Conservation (phyloP, 345 rosid genomes). For the Boechera stricta region DNA sequence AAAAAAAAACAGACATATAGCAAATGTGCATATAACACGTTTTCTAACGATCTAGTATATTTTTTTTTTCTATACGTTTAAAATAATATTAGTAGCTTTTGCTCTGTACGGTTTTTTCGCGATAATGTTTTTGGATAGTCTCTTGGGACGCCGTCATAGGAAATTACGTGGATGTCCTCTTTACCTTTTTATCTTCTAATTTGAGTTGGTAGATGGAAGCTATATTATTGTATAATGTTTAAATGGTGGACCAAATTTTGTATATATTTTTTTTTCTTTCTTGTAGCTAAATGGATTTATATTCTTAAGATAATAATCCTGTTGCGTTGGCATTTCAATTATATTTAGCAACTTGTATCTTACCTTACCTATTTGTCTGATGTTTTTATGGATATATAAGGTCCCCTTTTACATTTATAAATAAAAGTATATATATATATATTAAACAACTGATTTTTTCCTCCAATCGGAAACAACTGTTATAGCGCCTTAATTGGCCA, state of each 20-base stretch:
- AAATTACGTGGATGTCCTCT: constrained; percentile 8
- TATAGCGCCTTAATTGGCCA: no score
- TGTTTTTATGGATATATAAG: constrained; percentile 11
- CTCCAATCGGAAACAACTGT: no score
- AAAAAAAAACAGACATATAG: background rate
- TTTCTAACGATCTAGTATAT: constrained; percentile 5
- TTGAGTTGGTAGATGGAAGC: constrained; percentile 17
- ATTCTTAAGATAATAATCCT: background rate
- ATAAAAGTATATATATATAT: background rate
- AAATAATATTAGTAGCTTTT: constrained; percentile 29
- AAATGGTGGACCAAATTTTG: constrained; percentile 27
- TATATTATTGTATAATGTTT: background rate
- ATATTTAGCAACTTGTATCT: constrained; percentile 12
- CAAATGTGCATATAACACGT: constrained; percentile 25
- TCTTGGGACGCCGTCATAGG: constrained; percentile 2
- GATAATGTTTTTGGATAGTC: constrained; percentile 38
- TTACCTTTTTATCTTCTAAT: constrained; percentile 1
- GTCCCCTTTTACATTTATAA: constrained; percentile 3
- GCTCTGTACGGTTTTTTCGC: constrained; percentile 28
- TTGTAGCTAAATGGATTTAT: background rate
- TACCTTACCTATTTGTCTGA: constrained; percentile 16
- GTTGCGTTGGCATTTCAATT: background rate
- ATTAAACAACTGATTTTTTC: no score
- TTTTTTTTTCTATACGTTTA: background rate
- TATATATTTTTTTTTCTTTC: background rate